Base-by-base conservation (phyloP, 2,329 filamentous ascomycete species). In the Ceratocystis harringtonii region DNA sequence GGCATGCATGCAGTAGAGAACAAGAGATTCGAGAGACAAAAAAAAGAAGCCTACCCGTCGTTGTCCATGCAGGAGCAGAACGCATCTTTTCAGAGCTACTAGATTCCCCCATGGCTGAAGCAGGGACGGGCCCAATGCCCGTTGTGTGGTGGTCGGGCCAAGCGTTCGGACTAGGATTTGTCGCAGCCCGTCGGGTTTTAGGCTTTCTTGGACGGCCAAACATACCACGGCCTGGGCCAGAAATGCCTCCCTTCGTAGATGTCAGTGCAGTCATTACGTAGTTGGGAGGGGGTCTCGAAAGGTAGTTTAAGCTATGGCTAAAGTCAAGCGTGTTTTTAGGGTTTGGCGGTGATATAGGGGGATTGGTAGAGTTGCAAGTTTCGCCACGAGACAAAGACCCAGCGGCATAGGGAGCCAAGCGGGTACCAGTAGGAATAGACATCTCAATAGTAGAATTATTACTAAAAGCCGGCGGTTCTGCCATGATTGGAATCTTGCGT, bases 401-500 rank as follows among this genome's bases (percentile, higher is more conserved):
- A 36, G 55, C 3, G 30, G 28, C 19, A 25, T 19, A 36, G 12
- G 55, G 8, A 36, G 15, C 55, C 8, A 25, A 15, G 17, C 55
- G 28, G 15, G 17, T 17, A 12, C 7, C 30, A 7, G 55, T 19
- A 19, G 25, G 8, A 8, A 28, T 32, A 25, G 55, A n/a, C 55
- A 58, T 4, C 25, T 25, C 30, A 15, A 30, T 28, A 19, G 25
- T 30, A 25, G 55, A 7, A 15, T n/a, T 15, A 12, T 19, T 58
- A n/a, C 12, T 19, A 17, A 52, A 36, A 25, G 36, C 19, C 5
- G 41, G 28, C 15, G 85, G 79, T 71, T 89, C 88, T 19, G 89
- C 88, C 8, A 90, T 90, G 0, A 91, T 91, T 0, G 94, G 94
- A 45, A 99, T 97, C 77, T 99, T 99, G 70, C 94, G 84, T 76